phyloP scores from a whole-genome alignment of 2,329 filamentous ascomycete genomes.

The Paracoccidioides brasiliensis region DNA sequence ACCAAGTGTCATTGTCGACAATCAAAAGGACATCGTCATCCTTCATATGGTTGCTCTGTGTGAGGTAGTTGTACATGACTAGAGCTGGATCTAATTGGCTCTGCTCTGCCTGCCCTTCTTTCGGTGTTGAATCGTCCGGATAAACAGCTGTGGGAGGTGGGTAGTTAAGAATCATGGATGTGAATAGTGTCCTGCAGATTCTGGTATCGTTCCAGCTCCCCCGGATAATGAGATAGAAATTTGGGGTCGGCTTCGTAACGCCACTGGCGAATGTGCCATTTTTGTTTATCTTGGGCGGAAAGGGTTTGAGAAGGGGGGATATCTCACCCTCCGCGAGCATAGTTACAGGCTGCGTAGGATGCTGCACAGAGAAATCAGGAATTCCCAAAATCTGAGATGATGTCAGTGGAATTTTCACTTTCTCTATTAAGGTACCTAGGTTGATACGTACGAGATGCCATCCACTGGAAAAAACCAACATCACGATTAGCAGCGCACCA shows the following conservation, averaged over 20 bases:
- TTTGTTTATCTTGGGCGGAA: constrained; percentile 10
- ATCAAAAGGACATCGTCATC: constrained; percentile 51
- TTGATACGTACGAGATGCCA: background rate
- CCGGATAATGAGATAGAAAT: constrained; percentile 45
- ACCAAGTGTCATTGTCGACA: constrained; percentile 49
- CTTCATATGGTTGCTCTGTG: constrained; percentile 34
- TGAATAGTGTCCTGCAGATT: constrained; percentile 46
- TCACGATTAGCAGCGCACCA: background rate
- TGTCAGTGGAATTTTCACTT: background rate
- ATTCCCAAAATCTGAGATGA: background rate
- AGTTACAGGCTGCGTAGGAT: constrained; percentile 3
- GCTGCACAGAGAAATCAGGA: constrained; percentile 7
- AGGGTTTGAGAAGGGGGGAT: constrained; percentile 4
- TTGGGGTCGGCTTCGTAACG: constrained; percentile 24
- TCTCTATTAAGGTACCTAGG: too few relatives aligned
- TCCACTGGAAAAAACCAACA: background rate
- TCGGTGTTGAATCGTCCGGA: constrained; percentile 30
- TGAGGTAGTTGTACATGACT: constrained; percentile 37
- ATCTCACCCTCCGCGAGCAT: background rate
- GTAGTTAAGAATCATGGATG: constrained; percentile 46
- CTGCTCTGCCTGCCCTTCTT: constrained; percentile 23
- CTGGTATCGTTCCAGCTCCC: constrained; percentile 33
- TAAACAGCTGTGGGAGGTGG: constrained; percentile 37
- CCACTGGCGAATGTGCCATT: constrained; percentile 21
- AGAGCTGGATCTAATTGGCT: constrained; percentile 33